These are phyloP conservation scores for Luffa acutangula DNA, from an alignment of 306 rosid species.

Conservation along the genomic window DNA sequence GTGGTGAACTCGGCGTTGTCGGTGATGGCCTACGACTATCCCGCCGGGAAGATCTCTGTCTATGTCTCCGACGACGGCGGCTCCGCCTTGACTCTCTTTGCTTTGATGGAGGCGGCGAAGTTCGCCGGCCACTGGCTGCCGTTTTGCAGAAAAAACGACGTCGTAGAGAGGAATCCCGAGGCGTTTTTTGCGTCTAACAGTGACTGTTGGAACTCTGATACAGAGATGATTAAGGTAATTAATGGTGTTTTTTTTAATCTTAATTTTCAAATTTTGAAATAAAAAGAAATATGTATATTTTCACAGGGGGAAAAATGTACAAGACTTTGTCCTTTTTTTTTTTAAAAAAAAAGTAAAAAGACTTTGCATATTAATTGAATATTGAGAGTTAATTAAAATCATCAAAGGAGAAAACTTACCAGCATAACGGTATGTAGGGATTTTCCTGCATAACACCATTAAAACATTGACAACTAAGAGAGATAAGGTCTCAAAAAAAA, in stretches of 20 bases:
- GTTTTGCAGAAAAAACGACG: slow-evolving; percentile 24
- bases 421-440: too few species aligned
- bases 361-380: too few species aligned
- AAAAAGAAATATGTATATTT: too few species aligned
- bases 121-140: slow-evolving; percentile 37
- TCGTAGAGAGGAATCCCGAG: slow-evolving; percentile 20
- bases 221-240: slow-evolving; percentile 27
- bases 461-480: too few species aligned
- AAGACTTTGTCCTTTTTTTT: too few species aligned
- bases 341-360: too few species aligned
- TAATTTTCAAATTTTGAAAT: background rate
- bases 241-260: too few species aligned
- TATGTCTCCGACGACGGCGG: slow-evolving; percentile 45
- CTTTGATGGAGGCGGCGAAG: slow-evolving; percentile 36
- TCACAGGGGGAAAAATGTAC: too few species aligned
- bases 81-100: slow-evolving; percentile 36
- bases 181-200: slow-evolving; percentile 8
- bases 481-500: too few species aligned
- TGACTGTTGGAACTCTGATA: background rate
- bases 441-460: too few species aligned
- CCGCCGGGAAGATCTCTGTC: slow-evolving; percentile 28
- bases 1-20: slow-evolving; percentile 34
- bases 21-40: slow-evolving; percentile 36
- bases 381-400: too few species aligned
- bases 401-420: too few species aligned